A percentile compares a stretch with the other conserved stretches of the same genome.
These are phyloP conservation scores for Argentina anserina DNA, from an alignment of 306 rosid species.

Conservation along the genomic window DNA sequence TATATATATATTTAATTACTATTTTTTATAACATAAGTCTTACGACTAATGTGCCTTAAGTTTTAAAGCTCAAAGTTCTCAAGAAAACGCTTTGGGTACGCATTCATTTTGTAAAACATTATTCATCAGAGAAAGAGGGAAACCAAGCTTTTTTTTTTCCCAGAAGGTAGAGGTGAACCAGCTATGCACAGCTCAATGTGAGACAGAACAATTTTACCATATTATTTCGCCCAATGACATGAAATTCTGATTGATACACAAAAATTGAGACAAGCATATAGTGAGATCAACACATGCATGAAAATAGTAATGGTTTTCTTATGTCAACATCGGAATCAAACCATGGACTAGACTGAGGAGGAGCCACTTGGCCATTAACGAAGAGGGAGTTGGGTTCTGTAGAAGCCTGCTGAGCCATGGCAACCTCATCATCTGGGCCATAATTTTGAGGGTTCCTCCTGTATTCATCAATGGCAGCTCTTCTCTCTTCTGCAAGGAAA, in stretches of 20 bases:
- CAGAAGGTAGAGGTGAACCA: too few relatives aligned
- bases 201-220: not conserved
- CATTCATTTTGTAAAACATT: too few relatives aligned
- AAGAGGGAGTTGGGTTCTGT: conserved; percentile 43
- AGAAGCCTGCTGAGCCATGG: conserved; percentile 20
- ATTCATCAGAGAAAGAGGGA: not conserved
- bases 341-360: conserved; percentile 31
- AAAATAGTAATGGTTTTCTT: conserved; percentile 25
- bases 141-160: too few relatives aligned
- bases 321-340: conserved; percentile 21
- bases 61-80: too few relatives aligned
- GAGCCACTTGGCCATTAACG: conserved; percentile 48
- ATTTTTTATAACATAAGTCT: too few relatives aligned
- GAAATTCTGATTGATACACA: conserved; percentile 1
- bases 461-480: conserved; percentile 32
- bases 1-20: too few relatives aligned
- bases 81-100: too few relatives aligned
- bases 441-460: conserved; percentile 16
- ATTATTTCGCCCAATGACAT: conserved; percentile 6
- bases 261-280: not conserved
- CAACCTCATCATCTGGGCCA: conserved; percentile 45
- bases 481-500: conserved; percentile 52
- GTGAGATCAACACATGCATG: conserved; percentile 37
- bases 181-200: not conserved
- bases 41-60: too few relatives aligned